Evolutionary conservation across 1,284 basidiomycete species (phyloP).

Genomic region (Ganoderma sinense): DNA sequence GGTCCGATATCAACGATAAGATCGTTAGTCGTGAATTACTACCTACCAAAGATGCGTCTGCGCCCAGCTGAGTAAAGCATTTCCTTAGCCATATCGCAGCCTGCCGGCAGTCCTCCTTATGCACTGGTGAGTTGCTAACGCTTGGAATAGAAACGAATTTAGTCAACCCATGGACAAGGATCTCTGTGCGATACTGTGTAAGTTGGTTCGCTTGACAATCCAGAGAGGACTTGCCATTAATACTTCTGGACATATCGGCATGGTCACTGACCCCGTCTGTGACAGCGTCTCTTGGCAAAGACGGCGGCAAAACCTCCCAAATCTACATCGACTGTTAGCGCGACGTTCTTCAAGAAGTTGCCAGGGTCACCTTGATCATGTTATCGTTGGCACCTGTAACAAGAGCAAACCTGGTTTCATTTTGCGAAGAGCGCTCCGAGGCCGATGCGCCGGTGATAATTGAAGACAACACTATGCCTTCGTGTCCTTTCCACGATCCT

Average conservation of each 20-base stretch:
- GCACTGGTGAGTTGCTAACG: slow-evolving; percentile 72
- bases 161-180: slow-evolving; percentile 76
- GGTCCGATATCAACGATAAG: background rate
- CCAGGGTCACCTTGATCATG: slow-evolving; percentile 70
- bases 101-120: slow-evolving; percentile 91
- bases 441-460: slow-evolving; percentile 52
- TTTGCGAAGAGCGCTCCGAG: background rate
- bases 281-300: slow-evolving; percentile 19
- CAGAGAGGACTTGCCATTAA: slow-evolving; percentile 27
- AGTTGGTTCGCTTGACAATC: background rate
- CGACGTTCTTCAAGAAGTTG: background rate
- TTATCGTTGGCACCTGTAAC: slow-evolving; percentile 89
- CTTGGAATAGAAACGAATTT: slow-evolving; percentile 91
- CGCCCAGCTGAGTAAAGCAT: slow-evolving; percentile 87
- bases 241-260: slow-evolving; percentile 25
- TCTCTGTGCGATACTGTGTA: slow-evolving; percentile 50
- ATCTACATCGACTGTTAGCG: slow-evolving; percentile 45
- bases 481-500: slow-evolving; percentile 82
- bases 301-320: slow-evolving; percentile 58
- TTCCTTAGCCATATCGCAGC: slow-evolving; percentile 92
- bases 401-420: slow-evolving; percentile 51
- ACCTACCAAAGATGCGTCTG: slow-evolving; percentile 76
- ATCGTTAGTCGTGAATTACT: background rate
- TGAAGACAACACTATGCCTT: slow-evolving; percentile 84
- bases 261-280: slow-evolving; percentile 20